Evolutionary conservation across 176 grass and related monocot species (phyloP).

Genomic region (Musa acuminata): DNA sequence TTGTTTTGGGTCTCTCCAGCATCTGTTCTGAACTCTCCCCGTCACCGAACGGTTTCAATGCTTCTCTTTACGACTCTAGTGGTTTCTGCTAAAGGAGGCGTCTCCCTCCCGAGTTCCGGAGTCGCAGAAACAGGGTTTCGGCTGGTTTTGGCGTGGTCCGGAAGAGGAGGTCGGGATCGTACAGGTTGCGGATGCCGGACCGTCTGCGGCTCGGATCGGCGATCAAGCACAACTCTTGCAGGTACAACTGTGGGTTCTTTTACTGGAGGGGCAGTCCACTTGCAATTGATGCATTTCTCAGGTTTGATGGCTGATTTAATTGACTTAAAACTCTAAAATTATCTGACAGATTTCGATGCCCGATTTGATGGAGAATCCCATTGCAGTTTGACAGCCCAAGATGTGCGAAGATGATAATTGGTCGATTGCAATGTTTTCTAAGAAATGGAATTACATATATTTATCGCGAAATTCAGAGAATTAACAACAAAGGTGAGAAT

Average conservation of each 20-base stretch:
- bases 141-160: conserved; percentile 14
- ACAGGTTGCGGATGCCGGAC: conserved; percentile 31
- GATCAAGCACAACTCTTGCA: conserved; percentile 67
- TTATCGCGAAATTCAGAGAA: no score
- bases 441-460: conserved; percentile 60
- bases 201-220: conserved; percentile 26
- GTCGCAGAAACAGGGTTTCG: conserved; percentile 11
- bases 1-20: neutral
- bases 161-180: conserved; percentile 8
- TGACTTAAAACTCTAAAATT: neutral
- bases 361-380: conserved; percentile 5
- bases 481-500: no score
- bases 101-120: neutral
- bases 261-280: conserved; percentile 77
- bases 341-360: neutral
- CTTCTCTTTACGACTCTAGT: neutral
- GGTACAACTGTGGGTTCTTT: conserved; percentile 92
- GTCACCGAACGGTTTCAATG: neutral
- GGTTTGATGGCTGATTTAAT: conserved; percentile 23
- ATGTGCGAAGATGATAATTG: conserved; percentile 92
- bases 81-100: neutral
- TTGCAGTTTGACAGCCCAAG: conserved; percentile 72
- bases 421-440: conserved; percentile 48
- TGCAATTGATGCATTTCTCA: conserved; percentile 77
- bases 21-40: neutral